Percentiles rank a stretch among this genome's conserved stretches.
Conservation (phyloP, 139 green algal species). For the Chlamydomonas incerta region DNA sequence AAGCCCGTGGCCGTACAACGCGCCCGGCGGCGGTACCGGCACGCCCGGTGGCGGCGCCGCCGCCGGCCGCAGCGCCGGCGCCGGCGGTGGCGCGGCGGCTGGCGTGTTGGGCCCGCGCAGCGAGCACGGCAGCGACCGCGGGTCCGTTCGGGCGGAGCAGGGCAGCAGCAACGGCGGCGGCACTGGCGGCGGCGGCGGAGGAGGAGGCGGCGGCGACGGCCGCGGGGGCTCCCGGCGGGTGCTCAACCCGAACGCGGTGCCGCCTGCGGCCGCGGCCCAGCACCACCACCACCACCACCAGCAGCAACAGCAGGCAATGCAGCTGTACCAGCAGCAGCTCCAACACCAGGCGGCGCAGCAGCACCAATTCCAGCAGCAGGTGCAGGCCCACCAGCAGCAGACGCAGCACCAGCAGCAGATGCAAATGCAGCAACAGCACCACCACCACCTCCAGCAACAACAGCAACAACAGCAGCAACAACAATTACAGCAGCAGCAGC, state of each 20-base stretch:
- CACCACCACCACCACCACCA: not conserved
- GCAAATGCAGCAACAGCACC: not conserved
- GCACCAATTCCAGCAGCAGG: not conserved
- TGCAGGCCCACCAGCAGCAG: not conserved
- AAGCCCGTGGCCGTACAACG: too few relatives aligned
- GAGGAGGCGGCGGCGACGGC: too few relatives aligned
- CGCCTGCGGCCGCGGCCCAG: not conserved
- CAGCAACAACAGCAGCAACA: not conserved
- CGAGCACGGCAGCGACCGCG: too few relatives aligned
- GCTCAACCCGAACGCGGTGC: too few relatives aligned
- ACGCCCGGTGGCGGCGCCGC: too few relatives aligned
- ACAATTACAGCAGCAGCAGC: too few relatives aligned
- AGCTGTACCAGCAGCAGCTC: not conserved
- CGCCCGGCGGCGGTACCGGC: too few relatives aligned
- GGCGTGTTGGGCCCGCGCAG: too few relatives aligned
- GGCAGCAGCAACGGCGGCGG: not conserved
- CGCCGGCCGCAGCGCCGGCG: too few relatives aligned
- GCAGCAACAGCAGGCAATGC: not conserved
- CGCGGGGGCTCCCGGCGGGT: too few relatives aligned
- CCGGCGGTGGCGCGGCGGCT: too few relatives aligned
- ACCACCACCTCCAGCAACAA: not conserved
- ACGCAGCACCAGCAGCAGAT: not conserved
- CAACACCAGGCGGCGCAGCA: not conserved
- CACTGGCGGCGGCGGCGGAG: not conserved
- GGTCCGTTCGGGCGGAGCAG: not conserved